Base-by-base conservation (phyloP, 148 eudicot genomes). In the Beta vulgaris region DNA sequence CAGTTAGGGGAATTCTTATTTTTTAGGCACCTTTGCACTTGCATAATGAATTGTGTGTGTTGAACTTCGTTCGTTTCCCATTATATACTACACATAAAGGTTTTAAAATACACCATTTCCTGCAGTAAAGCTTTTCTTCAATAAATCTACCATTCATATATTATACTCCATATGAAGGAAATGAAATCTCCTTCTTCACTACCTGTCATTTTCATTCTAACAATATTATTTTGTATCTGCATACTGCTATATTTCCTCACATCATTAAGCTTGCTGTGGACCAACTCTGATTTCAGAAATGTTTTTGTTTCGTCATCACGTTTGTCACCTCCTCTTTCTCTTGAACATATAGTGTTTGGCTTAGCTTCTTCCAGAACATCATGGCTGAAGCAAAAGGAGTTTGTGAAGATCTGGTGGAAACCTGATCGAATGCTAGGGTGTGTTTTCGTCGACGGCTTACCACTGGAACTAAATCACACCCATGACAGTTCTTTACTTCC, bases 341-440 rank as follows among this genome's bases (percentile, higher is more conserved):
- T 88, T 11, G 81, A 86, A 0, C 88, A 91, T 18, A 36, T 93
- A 35, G 85, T 87, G 25, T 91, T 91, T 26, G 98, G 92, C 14
- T 82, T 93, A 21, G 88, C 91, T 0, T 85, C 94, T 0, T 79
- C 77, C 12, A 26, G 46, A 4, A 69, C 68, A 2, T 78, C 89
- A 0, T 93, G 98, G 98, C 67, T 55, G 1, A 79, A 57, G 18
- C 70, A 87, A 31, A 86, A 84, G 73, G 77, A 86, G 4, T 89
- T 78, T 23, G 80, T 88, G 1, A 74, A 76, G 51, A 44, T 84
- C 10, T 93, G 98, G 98, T 93, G 98, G 98, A 76, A 82, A n/a
- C 84, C 91, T 2, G 11, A 79, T 0, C 39, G 69, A 63, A 91
- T 82, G 88, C 74, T 85, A 60, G 97, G 98, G 0, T 88, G 88